Conservation (phyloP, 2,329 filamentous ascomycete genomes). For the Talaromyces sp. region DNA sequence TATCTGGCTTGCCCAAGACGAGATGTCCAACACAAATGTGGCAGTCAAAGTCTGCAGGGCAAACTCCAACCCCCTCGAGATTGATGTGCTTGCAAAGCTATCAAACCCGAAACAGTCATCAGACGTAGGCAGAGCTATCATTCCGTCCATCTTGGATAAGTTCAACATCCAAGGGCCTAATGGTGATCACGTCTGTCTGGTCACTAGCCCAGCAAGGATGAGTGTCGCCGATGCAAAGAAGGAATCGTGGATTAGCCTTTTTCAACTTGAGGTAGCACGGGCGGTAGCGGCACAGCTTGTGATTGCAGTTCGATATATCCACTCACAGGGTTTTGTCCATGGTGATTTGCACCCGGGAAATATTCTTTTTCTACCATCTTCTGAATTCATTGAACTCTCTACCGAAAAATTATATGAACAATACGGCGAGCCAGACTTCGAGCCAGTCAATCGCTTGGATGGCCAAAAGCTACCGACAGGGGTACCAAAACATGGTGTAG, state of each 20-base stretch:
- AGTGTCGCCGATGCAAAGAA: constrained; percentile 17
- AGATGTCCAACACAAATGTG: constrained; percentile 16
- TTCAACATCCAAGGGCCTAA: constrained; percentile 20
- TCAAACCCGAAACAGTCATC: neutral
- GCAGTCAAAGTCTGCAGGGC: constrained; percentile 19
- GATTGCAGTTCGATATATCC: constrained; percentile 25
- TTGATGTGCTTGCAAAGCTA: constrained; percentile 5
- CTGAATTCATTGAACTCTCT: too few species aligned
- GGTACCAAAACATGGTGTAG: too few species aligned
- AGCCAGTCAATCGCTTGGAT: too few species aligned
- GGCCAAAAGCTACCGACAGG: too few species aligned
- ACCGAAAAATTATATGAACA: too few species aligned
- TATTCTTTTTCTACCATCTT: too few species aligned
- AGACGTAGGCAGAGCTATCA: neutral
- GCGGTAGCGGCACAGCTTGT: constrained; percentile 20
- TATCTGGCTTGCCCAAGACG: constrained; percentile 23
- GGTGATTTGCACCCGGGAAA: too few species aligned
- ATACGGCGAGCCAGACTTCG: too few species aligned
- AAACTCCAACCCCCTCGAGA: constrained; percentile 12
- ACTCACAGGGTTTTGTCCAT: constrained; percentile 11
- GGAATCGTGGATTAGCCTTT: constrained; percentile 17
- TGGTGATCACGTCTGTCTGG: constrained; percentile 20
- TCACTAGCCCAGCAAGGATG: constrained; percentile 14
- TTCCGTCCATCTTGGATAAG: constrained; percentile 16
- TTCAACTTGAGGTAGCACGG: constrained; percentile 19